phyloP scores from a whole-genome alignment of 2,329 filamentous ascomycete genomes.

The Kalaharituber pfeilii region DNA sequence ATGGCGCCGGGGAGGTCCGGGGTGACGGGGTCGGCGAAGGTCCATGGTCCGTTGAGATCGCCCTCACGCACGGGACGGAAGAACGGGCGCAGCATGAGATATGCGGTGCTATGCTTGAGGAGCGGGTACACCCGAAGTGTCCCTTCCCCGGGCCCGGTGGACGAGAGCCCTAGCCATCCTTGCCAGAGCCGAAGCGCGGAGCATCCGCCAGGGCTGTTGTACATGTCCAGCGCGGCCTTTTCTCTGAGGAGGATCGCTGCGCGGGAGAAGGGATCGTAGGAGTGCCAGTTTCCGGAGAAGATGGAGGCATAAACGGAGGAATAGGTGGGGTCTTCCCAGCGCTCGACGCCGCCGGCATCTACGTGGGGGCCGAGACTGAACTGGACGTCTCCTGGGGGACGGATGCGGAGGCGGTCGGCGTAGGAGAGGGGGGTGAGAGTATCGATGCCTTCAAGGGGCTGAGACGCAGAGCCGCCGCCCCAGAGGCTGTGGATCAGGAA shows the following conservation, averaged over 20 bases:
- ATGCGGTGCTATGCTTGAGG: conserved; percentile 56
- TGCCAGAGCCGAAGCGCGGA: conserved; percentile 78
- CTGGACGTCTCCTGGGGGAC: conserved; percentile 49
- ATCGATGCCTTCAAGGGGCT: conserved; percentile 52
- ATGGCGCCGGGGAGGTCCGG: conserved; percentile 51
- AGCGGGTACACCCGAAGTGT: conserved; percentile 70
- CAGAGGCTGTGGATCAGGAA: conserved; percentile 45
- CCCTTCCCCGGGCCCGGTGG: conserved; percentile 55
- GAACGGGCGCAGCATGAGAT: conserved; percentile 68
- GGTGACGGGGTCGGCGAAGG: conserved; percentile 13
- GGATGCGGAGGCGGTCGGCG: conserved; percentile 54
- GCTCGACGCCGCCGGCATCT: conserved; percentile 56
- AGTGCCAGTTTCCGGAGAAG: conserved; percentile 59
- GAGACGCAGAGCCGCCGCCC: conserved; percentile 35
- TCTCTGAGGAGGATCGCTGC: conserved; percentile 41
- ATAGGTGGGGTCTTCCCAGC: conserved; percentile 57
- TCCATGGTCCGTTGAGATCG: conserved; percentile 30
- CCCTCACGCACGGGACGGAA: conserved; percentile 39
- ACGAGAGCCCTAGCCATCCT: conserved; percentile 69
- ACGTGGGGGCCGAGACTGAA: conserved; percentile 59
- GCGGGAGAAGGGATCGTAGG: conserved; percentile 68
- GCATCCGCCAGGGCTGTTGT: conserved; percentile 66
- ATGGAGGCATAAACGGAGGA: conserved; percentile 55
- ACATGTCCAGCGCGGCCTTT: conserved; percentile 52
- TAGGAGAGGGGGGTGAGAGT: conserved; percentile 43